Evolutionary conservation across 352 stramenopile species (phyloP), one percentile per base, ranked within the genome.

Genomic region (Phytopythium montanum): DNA sequence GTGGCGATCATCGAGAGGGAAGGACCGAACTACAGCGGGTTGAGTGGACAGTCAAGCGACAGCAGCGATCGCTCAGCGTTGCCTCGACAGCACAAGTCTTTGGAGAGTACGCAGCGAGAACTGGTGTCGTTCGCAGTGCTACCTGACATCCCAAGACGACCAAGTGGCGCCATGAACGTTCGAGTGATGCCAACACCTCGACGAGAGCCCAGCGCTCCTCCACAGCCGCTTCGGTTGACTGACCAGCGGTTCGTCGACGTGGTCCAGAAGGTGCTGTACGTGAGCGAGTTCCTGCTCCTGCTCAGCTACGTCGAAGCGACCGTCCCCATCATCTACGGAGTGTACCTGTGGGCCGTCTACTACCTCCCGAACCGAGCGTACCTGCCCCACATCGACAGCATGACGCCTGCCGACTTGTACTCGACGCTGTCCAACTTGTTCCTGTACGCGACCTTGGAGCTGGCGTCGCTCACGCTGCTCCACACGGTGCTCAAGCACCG

Each of bases 281-380:
- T 76, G 46, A 73, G 67, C 2, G 70, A 81, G 61, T 81, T 74
- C 18, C 21, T 81, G 18, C 21, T 81, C 9, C 54, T 79, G 39
- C 60, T 74, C 39, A 76, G 81, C 45, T 79, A 70, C 33, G 64
- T 75, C 7, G 72, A 81, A 31, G 60, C 74, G 3, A 59, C 69
- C 14, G 61, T 81, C 14, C 67, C 74, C 9, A 13, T 72, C 9
- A 69, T 81, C 25, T 79, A 77, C 49, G 64, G 44, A 18, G 46
- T 73, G 33, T 79, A 72, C 23, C 66, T 66, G 23, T 39, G 49
- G 8, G 62, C 69, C 28, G 61, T 68, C 6, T 73, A 69, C 31
- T 34, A 64, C 34, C 61, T 79, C 16, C 65, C 68, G 14, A 79
- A 74, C 25, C 61, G 64, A n/a, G 39, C 64, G 29, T 68, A 58